A percentile compares a stretch with the other conserved stretches of the same genome.
These are phyloP conservation scores for Fusarium newnesense DNA, from an alignment of 2,329 filamentous ascomycete species.

Conservation along the genomic window DNA sequence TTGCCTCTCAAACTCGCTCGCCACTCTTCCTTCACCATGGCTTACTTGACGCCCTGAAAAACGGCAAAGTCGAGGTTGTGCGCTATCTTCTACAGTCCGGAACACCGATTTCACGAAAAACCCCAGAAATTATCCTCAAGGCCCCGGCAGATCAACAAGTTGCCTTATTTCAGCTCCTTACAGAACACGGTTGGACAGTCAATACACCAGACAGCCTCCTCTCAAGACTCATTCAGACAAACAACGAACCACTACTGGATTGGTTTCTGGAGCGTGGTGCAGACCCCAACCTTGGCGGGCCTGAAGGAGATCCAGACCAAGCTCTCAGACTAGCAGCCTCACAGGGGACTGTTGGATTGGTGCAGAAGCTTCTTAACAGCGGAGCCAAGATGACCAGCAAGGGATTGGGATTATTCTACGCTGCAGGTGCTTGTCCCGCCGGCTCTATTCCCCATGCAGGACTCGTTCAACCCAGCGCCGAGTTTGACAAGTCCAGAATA, in stretches of 20 bases:
- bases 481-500: conserved; percentile 27
- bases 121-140: conserved; percentile 2
- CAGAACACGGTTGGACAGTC: conserved; percentile 22
- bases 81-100: conserved; percentile 18
- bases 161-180: conserved; percentile 18
- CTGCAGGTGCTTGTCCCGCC: conserved; percentile 19
- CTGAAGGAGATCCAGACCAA: conserved; percentile 8
- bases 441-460: neutral
- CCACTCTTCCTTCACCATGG: conserved; percentile 3
- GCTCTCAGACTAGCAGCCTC: conserved; percentile 29
- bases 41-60: neutral
- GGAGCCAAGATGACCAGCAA: conserved; percentile 26
- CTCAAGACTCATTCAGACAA: neutral
- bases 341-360: conserved; percentile 4
- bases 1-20: neutral
- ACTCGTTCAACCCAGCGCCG: neutral
- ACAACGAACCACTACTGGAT: conserved; percentile 11
- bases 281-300: conserved; percentile 32
- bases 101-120: conserved; percentile 22
- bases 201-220: conserved; percentile 26
- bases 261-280: conserved; percentile 36
- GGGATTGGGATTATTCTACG: conserved; percentile 24
- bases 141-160: conserved; percentile 10
- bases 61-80: conserved; percentile 19
- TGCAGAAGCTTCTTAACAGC: conserved; percentile 23